phyloP scores from a whole-genome alignment of 306 rosid genomes.

The Mimosa bimucronata region DNA sequence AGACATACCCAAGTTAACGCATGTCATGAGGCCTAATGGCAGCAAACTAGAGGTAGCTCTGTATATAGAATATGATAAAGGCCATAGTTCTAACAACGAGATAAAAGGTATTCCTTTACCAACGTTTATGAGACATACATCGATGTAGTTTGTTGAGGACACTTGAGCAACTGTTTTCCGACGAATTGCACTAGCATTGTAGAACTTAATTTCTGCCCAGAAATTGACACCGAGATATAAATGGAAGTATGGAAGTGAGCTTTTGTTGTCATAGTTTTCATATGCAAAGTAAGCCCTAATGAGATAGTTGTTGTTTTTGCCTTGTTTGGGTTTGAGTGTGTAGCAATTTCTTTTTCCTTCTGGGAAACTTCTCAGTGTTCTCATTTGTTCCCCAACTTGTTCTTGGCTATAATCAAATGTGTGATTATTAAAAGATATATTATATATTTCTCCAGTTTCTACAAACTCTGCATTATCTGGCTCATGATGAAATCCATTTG shows the following conservation, averaged over 20 bases:
- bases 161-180: not conserved
- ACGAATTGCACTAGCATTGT: not conserved
- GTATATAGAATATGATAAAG: not conserved
- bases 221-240: not conserved
- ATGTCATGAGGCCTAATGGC: not conserved
- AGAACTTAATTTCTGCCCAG: not conserved
- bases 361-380: slow-evolving; percentile 51
- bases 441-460: slow-evolving; percentile 30
- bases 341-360: slow-evolving; percentile 49
- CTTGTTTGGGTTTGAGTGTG: slow-evolving; percentile 36
- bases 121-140: not conserved
- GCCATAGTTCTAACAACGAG: slow-evolving; percentile 8
- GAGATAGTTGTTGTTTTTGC: slow-evolving; percentile 39
- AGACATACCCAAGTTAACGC: not conserved
- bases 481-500: slow-evolving; percentile 13
- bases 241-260: not conserved
- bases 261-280: slow-evolving; percentile 41
- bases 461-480: slow-evolving; percentile 35
- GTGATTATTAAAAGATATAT: no score
- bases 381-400: not conserved
- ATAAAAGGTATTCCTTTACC: not conserved
- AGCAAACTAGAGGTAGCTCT: not conserved
- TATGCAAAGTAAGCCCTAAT: slow-evolving; percentile 42
- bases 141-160: not conserved
- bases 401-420: no score